These are phyloP conservation scores for Suhomyces bribrorum DNA, from an alignment of 1,139 yeast genomes.

Conservation along the genomic window DNA sequence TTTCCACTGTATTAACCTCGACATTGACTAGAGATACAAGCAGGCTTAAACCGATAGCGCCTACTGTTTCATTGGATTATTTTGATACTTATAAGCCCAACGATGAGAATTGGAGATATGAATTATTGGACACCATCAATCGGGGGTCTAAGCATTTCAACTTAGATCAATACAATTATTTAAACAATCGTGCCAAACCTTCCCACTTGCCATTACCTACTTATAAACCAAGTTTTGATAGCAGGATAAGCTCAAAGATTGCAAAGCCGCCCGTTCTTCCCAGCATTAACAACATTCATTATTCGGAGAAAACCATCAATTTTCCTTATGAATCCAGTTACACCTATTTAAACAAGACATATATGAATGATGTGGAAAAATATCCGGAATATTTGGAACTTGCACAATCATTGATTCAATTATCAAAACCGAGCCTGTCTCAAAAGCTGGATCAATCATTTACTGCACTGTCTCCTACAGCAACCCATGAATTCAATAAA, in stretches of 20 bases:
- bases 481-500: not conserved
- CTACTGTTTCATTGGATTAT: constrained; percentile 49
- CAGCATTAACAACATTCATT: constrained; percentile 18
- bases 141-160: constrained; percentile 33
- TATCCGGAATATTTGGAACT: constrained; percentile 52
- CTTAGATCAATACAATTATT: constrained; percentile 32
- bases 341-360: constrained; percentile 50
- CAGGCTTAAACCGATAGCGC: constrained; percentile 37
- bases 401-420: constrained; percentile 45
- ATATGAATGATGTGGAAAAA: constrained; percentile 45
- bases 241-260: constrained; percentile 41
- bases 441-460: constrained; percentile 2
- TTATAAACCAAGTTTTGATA: constrained; percentile 41
- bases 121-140: constrained; percentile 41
- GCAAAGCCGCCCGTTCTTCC: constrained; percentile 32
- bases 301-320: constrained; percentile 42
- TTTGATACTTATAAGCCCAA: constrained; percentile 51
- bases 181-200: constrained; percentile 24
- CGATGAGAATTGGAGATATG: constrained; percentile 51
- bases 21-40: constrained; percentile 23
- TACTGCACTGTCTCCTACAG: not conserved
- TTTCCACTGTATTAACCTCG: constrained; percentile 37
- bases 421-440: constrained; percentile 25
- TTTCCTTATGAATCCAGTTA: constrained; percentile 59
- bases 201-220: constrained; percentile 9